A percentile compares a stretch with the other conserved stretches of the same genome.
Conservation (phyloP, 345 rosid genomes). For the Acer yangbiense region DNA sequence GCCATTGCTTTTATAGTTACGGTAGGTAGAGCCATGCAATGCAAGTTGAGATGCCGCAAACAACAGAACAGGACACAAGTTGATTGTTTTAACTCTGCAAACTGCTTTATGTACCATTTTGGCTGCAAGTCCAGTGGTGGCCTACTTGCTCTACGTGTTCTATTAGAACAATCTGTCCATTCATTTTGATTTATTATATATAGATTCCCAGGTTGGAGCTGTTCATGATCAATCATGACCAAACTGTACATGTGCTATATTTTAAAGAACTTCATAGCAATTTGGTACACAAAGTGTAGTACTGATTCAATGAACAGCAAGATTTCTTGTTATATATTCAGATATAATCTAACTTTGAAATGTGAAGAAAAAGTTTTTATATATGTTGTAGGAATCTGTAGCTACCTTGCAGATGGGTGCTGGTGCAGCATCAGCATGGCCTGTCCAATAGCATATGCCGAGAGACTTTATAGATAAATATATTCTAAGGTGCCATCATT, state of each 20-base stretch:
- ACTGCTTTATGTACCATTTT: too few species aligned
- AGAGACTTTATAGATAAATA: neutral
- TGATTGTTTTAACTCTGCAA: neutral
- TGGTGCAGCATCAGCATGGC: neutral
- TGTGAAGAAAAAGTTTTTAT: neutral
- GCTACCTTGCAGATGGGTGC: neutral
- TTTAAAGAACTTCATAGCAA: neutral
- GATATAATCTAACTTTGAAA: neutral
- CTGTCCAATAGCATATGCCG: slow-evolving; percentile 5
- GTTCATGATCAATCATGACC: neutral
- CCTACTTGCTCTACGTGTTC: neutral
- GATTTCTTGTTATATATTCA: neutral
- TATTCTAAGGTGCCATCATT: slow-evolving; percentile 7
- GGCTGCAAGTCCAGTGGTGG: neutral
- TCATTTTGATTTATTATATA: too few species aligned
- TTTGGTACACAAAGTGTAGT: neutral
- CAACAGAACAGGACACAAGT: neutral
- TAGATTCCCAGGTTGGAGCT: neutral
- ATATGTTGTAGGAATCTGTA: neutral
- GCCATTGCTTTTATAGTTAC: neutral
- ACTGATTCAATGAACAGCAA: neutral
- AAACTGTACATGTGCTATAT: neutral
- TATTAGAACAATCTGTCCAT: neutral
- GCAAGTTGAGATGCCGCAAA: neutral
- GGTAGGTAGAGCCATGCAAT: neutral